These are phyloP conservation scores for Umbelopsis sp. DNA, from an alignment of 371 early-diverging fungal genomes.

Conservation along the genomic window DNA sequence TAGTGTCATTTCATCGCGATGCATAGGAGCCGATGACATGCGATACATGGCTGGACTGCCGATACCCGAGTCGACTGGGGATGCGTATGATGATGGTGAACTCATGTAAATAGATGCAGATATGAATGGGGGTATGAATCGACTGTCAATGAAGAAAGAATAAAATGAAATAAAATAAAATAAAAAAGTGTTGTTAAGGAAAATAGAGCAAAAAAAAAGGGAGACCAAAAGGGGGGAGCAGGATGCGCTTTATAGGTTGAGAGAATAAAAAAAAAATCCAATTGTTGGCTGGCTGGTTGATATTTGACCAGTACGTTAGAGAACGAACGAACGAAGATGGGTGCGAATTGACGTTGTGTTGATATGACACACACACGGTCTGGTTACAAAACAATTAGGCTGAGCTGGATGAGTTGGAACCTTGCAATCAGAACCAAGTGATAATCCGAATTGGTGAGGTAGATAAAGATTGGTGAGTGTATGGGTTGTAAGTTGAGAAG, in stretches of 20 bases:
- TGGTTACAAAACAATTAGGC: slow-evolving; percentile 12
- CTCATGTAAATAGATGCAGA: slow-evolving; percentile 11
- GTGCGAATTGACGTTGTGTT: neutral
- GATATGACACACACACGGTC: slow-evolving; percentile 19
- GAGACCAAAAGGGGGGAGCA: neutral
- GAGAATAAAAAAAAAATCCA: neutral
- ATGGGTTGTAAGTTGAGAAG: neutral
- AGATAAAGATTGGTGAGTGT: slow-evolving; percentile 1
- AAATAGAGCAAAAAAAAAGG: neutral
- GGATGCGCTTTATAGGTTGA: neutral
- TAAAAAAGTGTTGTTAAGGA: neutral
- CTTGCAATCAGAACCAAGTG: slow-evolving; percentile 19
- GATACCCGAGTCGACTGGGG: slow-evolving; percentile 13
- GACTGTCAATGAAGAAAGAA: neutral
- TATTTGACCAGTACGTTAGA: slow-evolving; percentile 15
- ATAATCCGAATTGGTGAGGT: slow-evolving; percentile 2
- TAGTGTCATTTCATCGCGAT: slow-evolving; percentile 5
- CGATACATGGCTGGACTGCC: slow-evolving; percentile 14
- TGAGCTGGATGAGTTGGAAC: neutral
- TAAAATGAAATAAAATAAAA: neutral
- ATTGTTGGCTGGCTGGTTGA: neutral
- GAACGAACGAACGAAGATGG: slow-evolving; percentile 7
- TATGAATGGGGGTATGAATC: neutral
- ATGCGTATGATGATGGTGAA: slow-evolving; percentile 15
- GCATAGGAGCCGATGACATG: slow-evolving; percentile 11